These are phyloP conservation scores for Yarrowia sp. DNA, from an alignment of 805 yeast genomes.

Conservation along the genomic window DNA sequence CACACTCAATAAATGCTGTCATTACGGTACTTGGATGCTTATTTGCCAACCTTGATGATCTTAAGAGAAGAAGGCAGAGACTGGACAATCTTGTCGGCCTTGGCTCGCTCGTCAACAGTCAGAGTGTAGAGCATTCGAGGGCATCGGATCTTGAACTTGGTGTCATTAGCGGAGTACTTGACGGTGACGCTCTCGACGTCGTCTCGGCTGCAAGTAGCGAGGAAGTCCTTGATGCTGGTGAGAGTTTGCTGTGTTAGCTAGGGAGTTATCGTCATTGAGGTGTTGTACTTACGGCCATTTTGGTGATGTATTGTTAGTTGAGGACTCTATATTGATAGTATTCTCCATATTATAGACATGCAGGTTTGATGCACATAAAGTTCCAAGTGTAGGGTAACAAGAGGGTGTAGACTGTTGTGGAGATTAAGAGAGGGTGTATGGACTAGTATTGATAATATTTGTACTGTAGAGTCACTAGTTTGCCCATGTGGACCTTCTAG, in stretches of 20 bases:
- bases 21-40: constrained; percentile 34
- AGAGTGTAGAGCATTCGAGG: constrained; percentile 92
- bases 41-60: constrained; percentile 46
- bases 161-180: constrained; percentile 93
- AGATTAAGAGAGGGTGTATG: neutral
- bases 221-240: constrained; percentile 96
- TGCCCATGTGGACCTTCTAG: too few species aligned
- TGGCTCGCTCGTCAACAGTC: constrained; percentile 91
- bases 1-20: neutral
- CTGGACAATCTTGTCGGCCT: constrained; percentile 97
- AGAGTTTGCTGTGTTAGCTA: constrained; percentile 63
- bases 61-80: constrained; percentile 82
- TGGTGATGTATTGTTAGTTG: neutral
- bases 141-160: constrained; percentile 99
- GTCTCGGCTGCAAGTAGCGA: constrained; percentile 83
- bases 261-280: neutral
- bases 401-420: neutral
- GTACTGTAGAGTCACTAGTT: too few species aligned
- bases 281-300: constrained; percentile 24
- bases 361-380: constrained; percentile 18
- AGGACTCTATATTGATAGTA: neutral
- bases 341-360: neutral
- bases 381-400: constrained; percentile 5
- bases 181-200: constrained; percentile 93
- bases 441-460: neutral